These are phyloP conservation scores for Circinella minor DNA, from an alignment of 371 early-diverging fungal genomes.

Conservation along the genomic window DNA sequence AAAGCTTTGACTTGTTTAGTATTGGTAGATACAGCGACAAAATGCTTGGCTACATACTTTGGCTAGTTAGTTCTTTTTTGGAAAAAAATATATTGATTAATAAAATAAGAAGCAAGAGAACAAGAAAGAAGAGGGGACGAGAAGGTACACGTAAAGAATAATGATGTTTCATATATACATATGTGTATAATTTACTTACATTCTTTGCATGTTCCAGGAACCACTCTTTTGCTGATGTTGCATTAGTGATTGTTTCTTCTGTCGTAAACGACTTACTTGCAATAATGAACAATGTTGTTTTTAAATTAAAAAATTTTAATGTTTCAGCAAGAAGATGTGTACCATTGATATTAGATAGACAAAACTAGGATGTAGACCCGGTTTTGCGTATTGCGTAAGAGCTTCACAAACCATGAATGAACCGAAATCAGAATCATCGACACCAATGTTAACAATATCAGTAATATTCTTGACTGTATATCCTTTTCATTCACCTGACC, in stretches of 20 bases:
- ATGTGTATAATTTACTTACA: no score
- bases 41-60: conserved; percentile 95
- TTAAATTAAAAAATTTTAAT: conserved; percentile 85
- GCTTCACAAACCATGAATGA: conserved; percentile 99
- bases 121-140: no score
- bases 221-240: no score
- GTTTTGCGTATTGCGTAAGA: conserved; percentile 86
- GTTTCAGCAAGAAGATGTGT: conserved; percentile 95
- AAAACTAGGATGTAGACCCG: no score
- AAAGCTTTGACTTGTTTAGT: conserved; percentile 85
- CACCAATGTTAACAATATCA: conserved; percentile 99
- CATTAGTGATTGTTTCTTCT: conserved; percentile 98
- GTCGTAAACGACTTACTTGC: conserved; percentile 99
- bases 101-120: no score
- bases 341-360: conserved; percentile 99
- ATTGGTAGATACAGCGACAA: conserved; percentile 99
- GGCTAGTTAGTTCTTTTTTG: no score
- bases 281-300: conserved; percentile 95
- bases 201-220: no score
- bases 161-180: no score
- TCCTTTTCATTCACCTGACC: conserved; percentile 92
- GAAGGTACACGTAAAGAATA: no score
- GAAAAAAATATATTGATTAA: no score
- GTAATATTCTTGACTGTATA: no score
- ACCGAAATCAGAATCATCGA: conserved; percentile 99